Evolutionary conservation across 345 rosid genomes (phyloP).

Genomic region (Populus simonii): DNA sequence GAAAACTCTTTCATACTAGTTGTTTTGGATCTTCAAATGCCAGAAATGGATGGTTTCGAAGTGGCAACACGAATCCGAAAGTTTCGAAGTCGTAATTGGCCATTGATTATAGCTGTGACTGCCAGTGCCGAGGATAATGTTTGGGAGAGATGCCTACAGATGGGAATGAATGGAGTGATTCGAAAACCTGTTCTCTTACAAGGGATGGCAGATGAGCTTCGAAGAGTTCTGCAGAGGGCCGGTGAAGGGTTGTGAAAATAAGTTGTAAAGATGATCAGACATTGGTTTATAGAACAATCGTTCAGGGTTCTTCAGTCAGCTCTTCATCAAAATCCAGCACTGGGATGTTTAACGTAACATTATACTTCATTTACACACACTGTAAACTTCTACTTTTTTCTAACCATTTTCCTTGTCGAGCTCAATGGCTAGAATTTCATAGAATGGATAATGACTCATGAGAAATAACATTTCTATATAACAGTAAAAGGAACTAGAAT

Average conservation of each 20-base stretch:
- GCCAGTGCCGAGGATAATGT: conserved; percentile 80
- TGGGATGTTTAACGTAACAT: conserved; percentile 10
- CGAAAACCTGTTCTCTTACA: conserved; percentile 82
- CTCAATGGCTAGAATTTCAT: conserved; percentile 9
- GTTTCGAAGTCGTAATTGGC: conserved; percentile 70
- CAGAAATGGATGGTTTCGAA: conserved; percentile 90
- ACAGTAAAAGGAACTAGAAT: conserved; percentile 19
- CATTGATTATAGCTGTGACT: conserved; percentile 79
- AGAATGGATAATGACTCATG: conserved; percentile 13
- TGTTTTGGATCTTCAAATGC: conserved; percentile 84
- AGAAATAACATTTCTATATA: conserved; percentile 4
- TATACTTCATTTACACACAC: conserved; percentile 8
- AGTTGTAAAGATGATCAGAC: not conserved
- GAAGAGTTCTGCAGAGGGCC: conserved; percentile 61
- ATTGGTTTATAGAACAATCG: not conserved
- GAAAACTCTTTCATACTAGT: conserved; percentile 60
- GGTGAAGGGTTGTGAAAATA: conserved; percentile 44
- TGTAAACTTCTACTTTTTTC: conserved; percentile 12
- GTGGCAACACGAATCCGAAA: conserved; percentile 84
- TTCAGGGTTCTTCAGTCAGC: not conserved
- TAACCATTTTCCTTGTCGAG: conserved; percentile 11
- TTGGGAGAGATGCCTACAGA: conserved; percentile 67
- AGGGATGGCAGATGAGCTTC: conserved; percentile 77
- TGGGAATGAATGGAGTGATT: conserved; percentile 85
- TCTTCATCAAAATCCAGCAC: not conserved